Evolutionary conservation across 176 grass and related monocot genomes (phyloP), one percentile per base, ranked within the genome.

Genomic region (Oryza longistaminata): DNA sequence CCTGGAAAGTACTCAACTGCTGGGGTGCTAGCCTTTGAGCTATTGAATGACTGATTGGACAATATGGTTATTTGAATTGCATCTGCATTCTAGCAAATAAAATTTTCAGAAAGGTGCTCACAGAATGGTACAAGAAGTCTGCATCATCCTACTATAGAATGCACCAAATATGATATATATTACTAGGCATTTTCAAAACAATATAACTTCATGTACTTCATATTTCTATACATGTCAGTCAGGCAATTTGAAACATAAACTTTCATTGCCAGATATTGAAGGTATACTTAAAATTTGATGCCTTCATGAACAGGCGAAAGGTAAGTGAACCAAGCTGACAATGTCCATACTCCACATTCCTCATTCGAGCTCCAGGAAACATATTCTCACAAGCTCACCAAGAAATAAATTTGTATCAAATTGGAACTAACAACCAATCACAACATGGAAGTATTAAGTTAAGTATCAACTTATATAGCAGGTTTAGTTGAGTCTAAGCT

Each of bases 81-180:
- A 95, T 93, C 93, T 92, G 93, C 91, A 93, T 82, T 93, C 96
- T 98, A 95, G 78, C 43, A 83, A 88, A 87, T 66, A 88, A 75
- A 79, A 71, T 17, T 46, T 78, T 88, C 75, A 85, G 68, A 90
- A 84, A 83, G 17, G 7, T 58, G 44, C 42, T 65, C 48, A 17
- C 10, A 73, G 43, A 85, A 48, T 86, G 60, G 72, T 43, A 43
- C 9, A 68, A 68, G 33, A 76, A 55, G 31, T 84, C 11, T 48
- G 46, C 35, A 78, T 53, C n/a, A 39, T 65, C 50, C 35, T 43
- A 75, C 46, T 27, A 78, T 58, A 42, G 5, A 81, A 81, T 43
- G 65, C 81, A 76, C 81, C 53, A 24, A 22, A 44, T n/a, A 39
- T 72, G 21, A 34, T 1, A 34, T 3, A 82, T 44, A 39, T 55